Percentiles rank a stretch among this genome's conserved stretches.
Conservation (phyloP, 2,329 filamentous ascomycete genomes). For the Sphaerulina populicola region DNA sequence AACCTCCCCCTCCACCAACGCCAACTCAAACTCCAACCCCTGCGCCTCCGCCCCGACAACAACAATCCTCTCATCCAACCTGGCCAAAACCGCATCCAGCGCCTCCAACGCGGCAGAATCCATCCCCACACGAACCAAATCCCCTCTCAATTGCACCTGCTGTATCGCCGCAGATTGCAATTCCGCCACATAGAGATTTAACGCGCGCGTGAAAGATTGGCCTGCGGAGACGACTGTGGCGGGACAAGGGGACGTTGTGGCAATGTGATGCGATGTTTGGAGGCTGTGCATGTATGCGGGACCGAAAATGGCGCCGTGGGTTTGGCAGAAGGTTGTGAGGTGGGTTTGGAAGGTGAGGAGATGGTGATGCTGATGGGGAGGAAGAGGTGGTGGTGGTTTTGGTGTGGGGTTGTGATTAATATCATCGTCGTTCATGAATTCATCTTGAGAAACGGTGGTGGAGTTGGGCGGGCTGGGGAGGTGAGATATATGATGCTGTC, state of each 20-base stretch:
- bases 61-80: constrained; percentile 2
- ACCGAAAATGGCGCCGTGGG: neutral
- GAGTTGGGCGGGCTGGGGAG: constrained; percentile 3
- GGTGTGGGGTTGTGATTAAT: too few species aligned
- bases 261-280: neutral
- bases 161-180: neutral
- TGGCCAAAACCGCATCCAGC: neutral
- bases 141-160: neutral
- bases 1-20: neutral
- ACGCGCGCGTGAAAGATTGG: neutral
- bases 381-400: too few species aligned
- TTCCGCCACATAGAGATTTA: constrained; percentile 1
- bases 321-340: constrained; percentile 1
- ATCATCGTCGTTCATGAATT: constrained; percentile 2
- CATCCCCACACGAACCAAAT: neutral
- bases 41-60: constrained; percentile 7
- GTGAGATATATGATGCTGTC: neutral
- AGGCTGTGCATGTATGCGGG: neutral
- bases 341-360: neutral
- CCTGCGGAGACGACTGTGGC: neutral
- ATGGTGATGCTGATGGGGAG: too few species aligned
- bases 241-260: neutral
- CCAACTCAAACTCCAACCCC: neutral
- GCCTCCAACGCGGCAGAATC: neutral
- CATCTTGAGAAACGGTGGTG: neutral